Conservation (phyloP, 2,329 filamentous ascomycete species). For the Ophiosphaerella herpotricha region DNA sequence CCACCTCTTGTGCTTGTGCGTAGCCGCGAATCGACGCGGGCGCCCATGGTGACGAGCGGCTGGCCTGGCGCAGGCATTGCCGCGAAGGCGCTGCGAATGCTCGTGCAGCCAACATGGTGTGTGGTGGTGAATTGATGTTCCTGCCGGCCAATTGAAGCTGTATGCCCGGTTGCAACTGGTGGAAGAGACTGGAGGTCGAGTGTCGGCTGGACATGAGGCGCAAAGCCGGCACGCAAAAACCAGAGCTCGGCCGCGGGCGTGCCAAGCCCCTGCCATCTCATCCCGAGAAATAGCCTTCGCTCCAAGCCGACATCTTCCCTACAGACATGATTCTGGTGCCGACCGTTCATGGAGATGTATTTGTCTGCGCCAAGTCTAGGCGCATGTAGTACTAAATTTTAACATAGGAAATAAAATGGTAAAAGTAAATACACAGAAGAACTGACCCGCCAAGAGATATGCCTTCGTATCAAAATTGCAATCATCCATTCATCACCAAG, state of each 20-base stretch:
- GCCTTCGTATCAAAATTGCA: no score
- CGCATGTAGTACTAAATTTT: no score
- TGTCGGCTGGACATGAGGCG: slow-evolving; percentile 25
- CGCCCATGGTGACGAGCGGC: slow-evolving; percentile 52
- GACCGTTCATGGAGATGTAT: no score
- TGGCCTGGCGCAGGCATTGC: slow-evolving; percentile 75
- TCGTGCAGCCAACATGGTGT: slow-evolving; percentile 82
- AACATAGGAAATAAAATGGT: no score
- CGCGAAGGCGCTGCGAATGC: slow-evolving; percentile 75
- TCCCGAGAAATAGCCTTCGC: neutral
- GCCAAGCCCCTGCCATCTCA: no score
- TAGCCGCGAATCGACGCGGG: slow-evolving; percentile 56
- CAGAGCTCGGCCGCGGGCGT: slow-evolving; percentile 24
- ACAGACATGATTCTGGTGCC: no score
- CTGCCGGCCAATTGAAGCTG: slow-evolving; percentile 41
- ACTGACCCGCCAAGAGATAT: no score
- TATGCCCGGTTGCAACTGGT: slow-evolving; percentile 36
- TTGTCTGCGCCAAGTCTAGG: neutral
- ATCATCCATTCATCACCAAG: no score
- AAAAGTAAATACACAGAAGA: no score
- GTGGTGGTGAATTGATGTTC: slow-evolving; percentile 20
- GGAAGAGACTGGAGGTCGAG: slow-evolving; percentile 21
- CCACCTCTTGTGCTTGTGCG: slow-evolving; percentile 68
- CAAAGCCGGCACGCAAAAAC: slow-evolving; percentile 36
- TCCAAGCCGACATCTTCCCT: slow-evolving; percentile 6